phyloP scores from a whole-genome alignment of 2,329 filamentous ascomycete genomes.

The Tolypocladium endophyticum region DNA sequence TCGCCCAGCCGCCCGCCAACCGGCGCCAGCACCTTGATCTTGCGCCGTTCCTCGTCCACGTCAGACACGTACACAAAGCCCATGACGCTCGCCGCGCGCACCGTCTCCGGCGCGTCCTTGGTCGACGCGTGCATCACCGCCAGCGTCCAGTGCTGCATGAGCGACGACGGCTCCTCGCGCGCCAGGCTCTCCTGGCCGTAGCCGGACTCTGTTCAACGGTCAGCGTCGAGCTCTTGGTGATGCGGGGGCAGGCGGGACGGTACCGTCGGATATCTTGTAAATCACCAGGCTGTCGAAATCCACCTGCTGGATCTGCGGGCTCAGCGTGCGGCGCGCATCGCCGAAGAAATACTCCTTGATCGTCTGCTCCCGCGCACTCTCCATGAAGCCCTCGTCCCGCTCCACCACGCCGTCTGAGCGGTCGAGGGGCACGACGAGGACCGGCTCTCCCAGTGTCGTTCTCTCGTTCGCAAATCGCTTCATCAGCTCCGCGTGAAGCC shows the following conservation, averaged over 20 bases:
- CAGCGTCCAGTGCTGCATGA: conserved; percentile 71
- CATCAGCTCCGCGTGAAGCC: conserved; percentile 63
- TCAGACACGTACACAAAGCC: conserved; percentile 91
- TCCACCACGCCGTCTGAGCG: conserved; percentile 80
- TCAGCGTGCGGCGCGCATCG: conserved; percentile 62
- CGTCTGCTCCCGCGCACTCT: conserved; percentile 59
- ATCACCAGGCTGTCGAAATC: conserved; percentile 66
- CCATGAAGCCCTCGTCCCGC: conserved; percentile 64
- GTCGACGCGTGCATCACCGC: conserved; percentile 72
- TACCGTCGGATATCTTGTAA: conserved; percentile 57
- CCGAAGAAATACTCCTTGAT: conserved; percentile 96
- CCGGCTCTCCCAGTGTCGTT: conserved; percentile 51
- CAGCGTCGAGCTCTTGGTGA: not conserved
- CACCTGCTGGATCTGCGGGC: conserved; percentile 77
- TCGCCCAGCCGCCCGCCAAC: conserved; percentile 72
- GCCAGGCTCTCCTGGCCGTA: conserved; percentile 38
- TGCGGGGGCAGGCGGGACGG: conserved; percentile 10
- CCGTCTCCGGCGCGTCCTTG: conserved; percentile 58
- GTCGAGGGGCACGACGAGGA: conserved; percentile 68
- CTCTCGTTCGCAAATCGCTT: conserved; percentile 52
- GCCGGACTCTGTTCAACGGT: conserved; percentile 11
- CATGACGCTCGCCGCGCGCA: conserved; percentile 75
- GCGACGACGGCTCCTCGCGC: conserved; percentile 51
- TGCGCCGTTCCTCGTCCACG: conserved; percentile 74
- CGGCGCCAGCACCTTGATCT: conserved; percentile 72